These are phyloP conservation scores for Holtermannia corniformis DNA, from an alignment of 768 basidiomycete genomes.

Conservation along the genomic window DNA sequence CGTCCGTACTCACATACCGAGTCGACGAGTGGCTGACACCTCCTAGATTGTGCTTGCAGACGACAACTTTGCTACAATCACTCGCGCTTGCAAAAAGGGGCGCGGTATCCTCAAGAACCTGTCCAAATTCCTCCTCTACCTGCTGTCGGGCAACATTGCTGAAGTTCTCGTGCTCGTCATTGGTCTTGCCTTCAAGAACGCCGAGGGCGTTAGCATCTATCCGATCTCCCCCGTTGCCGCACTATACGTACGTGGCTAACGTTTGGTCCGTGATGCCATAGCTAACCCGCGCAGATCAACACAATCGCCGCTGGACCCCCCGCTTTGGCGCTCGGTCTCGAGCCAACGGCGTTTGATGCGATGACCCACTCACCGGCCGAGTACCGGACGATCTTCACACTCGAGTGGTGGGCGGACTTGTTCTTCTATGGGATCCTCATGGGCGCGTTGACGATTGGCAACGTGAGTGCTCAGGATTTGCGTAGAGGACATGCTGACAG, in stretches of 20 bases:
- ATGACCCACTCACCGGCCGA: constrained; percentile 47
- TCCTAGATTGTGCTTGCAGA: constrained; percentile 58
- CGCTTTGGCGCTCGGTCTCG: constrained; percentile 51
- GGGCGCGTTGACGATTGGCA: constrained; percentile 37
- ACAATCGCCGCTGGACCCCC: constrained; percentile 51
- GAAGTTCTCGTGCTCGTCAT: constrained; percentile 52
- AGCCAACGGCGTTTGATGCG: constrained; percentile 48
- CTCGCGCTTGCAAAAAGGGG: constrained; percentile 58
- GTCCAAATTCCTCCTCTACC: constrained; percentile 51
- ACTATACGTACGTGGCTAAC: constrained; percentile 25
- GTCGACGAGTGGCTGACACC: too few species aligned
- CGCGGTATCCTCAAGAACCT: constrained; percentile 55
- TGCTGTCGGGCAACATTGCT: constrained; percentile 51
- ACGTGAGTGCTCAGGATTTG: constrained; percentile 17
- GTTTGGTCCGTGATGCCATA: not conserved
- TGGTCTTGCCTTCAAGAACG: constrained; percentile 53
- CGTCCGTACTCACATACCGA: too few species aligned
- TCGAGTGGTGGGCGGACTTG: constrained; percentile 40
- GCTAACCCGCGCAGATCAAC: constrained; percentile 48
- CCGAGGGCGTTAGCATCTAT: constrained; percentile 48
- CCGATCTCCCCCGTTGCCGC: constrained; percentile 51
- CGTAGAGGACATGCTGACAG: not conserved
- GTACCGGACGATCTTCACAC: constrained; percentile 43
- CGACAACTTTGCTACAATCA: constrained; percentile 59
- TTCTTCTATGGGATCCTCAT: constrained; percentile 43